Conservation (phyloP, 2,329 filamentous ascomycete genomes). For the Ascomycota sp. region DNA sequence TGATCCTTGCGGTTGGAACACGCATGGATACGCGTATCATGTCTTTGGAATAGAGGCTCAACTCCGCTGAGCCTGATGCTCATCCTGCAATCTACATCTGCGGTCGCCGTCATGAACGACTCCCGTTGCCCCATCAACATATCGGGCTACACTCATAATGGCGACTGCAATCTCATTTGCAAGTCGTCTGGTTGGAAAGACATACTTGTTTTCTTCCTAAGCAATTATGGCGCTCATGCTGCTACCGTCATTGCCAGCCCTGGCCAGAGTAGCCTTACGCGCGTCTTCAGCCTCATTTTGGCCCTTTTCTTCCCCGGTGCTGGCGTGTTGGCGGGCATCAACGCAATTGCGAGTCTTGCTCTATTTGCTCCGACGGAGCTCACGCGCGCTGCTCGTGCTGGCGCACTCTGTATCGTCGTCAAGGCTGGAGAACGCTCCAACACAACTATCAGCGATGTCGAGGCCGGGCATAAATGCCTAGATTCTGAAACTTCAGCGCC, state of each 20-base stretch:
- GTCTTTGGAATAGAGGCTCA: too few relatives aligned
- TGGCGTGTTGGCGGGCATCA: conserved; percentile 1
- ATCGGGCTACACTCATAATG: conserved; percentile 2
- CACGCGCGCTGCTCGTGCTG: conserved; percentile 1
- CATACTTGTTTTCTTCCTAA: conserved; percentile 1
- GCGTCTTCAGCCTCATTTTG: conserved; percentile 1
- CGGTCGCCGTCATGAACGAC: conserved; percentile 1
- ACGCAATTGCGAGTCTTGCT: conserved; percentile 3
- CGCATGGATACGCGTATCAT: too few relatives aligned
- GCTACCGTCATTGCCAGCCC: conserved; percentile 1
- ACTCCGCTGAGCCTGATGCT: too few relatives aligned
- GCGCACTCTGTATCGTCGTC: conserved; percentile 2
- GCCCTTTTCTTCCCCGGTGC: conserved; percentile 2
- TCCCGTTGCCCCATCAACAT: conserved; percentile 1
- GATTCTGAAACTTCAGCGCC: background rate
- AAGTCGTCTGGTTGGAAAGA: conserved; percentile 1
- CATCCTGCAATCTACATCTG: too few relatives aligned
- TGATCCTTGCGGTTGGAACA: too few relatives aligned
- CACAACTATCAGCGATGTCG: background rate
- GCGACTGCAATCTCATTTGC: conserved; percentile 3
- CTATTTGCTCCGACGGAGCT: conserved; percentile 2
- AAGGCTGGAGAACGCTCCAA: background rate
- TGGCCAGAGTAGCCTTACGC: conserved; percentile 1
- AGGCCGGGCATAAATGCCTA: background rate
- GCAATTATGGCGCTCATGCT: conserved; percentile 2